A percentile compares a stretch with the other conserved stretches of the same genome.
phyloP scores from a whole-genome alignment of 169 alveolate genomes.

The Eimeria acervulina region DNA sequence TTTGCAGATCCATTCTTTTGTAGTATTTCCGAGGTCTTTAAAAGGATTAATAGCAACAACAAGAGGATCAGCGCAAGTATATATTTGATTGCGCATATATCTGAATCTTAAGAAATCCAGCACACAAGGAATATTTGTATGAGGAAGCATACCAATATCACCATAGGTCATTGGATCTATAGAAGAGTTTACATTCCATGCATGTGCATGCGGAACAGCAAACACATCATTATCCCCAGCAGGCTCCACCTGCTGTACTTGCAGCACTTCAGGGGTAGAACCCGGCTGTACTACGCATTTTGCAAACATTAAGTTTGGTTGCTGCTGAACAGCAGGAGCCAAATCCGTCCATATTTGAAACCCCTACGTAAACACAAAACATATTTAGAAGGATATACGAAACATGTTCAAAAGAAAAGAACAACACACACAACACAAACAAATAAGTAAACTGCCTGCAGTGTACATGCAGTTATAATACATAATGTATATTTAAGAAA shows the following conservation, averaged over 20 bases:
- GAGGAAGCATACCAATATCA: conserved; percentile 96
- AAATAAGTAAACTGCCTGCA: too few species aligned
- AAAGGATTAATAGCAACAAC: conserved; percentile 95
- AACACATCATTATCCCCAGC: conserved; percentile 86
- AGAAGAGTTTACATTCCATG: conserved; percentile 93
- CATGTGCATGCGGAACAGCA: conserved; percentile 92
- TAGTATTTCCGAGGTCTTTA: conserved; percentile 94
- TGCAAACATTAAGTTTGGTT: conserved; percentile 94
- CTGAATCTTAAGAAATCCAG: conserved; percentile 93
- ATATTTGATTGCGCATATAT: conserved; percentile 92
- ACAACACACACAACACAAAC: not conserved
- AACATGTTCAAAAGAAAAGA: not conserved
- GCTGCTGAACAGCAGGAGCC: conserved; percentile 94
- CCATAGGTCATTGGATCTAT: conserved; percentile 96
- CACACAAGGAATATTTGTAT: conserved; percentile 95
- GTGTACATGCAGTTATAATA: too few species aligned
- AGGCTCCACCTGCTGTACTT: conserved; percentile 93
- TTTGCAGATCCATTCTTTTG: conserved; percentile 90
- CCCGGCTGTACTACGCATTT: conserved; percentile 95
- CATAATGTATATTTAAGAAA: too few species aligned
- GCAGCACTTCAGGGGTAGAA: conserved; percentile 89
- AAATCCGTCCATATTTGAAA: conserved; percentile 94
- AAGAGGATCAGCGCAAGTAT: conserved; percentile 95
- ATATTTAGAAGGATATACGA: not conserved
- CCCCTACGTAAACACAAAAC: conserved; percentile 87